Evolutionary conservation across 1,284 basidiomycete genomes (phyloP), one percentile per base, ranked within the genome.

Genomic region (Cutaneotrichosporon cyanovorans): DNA sequence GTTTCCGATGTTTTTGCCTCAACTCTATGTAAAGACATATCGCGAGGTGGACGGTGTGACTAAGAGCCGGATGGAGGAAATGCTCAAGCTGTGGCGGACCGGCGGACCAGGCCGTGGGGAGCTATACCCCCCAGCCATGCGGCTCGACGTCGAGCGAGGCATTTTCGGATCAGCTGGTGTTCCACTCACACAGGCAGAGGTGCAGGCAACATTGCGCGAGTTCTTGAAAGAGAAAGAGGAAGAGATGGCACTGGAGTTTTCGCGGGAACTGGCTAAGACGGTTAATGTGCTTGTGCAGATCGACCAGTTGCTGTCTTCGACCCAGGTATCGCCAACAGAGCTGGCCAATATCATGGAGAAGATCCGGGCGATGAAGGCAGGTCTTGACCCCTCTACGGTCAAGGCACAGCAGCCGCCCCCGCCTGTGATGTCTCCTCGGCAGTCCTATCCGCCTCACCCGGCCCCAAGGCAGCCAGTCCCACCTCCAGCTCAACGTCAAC

Each of bases 1-100:
- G 59, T 76, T 85, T 18, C 77, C 80, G 5, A 54, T 57, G 3
- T 78, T 87, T 61, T 82, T 89, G 48, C 81, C 83, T 42, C 77
- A 79, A 19, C 73, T 91, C 7, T 95, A 90, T 72, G 74, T 91
- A 57, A 81, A 85, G 55, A 83, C 89, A 23, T 93, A 95, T 71
- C 77, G 78, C 45, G 78, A 81, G 58, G 88, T 92, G 53, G 89
- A 93, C 65, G 81, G 81, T 33, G 73, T 74, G 31, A 93, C 87
- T 7, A 83, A 85, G 53, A 80, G 81, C 66, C 95, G 93, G 72
- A 90, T 96, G 85, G 88, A 92, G 64, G 91, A 96, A 69, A 88
- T 96, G 82, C 78, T 95, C 16, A 73, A 87, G 32, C 90, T 91
- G 9, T 96, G 91, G 91, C 78, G 89, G 25, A 85, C 81, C 28